Base-by-base conservation (phyloP, 2,329 filamentous ascomycete genomes). In the Decorospora gaudefroyi region DNA sequence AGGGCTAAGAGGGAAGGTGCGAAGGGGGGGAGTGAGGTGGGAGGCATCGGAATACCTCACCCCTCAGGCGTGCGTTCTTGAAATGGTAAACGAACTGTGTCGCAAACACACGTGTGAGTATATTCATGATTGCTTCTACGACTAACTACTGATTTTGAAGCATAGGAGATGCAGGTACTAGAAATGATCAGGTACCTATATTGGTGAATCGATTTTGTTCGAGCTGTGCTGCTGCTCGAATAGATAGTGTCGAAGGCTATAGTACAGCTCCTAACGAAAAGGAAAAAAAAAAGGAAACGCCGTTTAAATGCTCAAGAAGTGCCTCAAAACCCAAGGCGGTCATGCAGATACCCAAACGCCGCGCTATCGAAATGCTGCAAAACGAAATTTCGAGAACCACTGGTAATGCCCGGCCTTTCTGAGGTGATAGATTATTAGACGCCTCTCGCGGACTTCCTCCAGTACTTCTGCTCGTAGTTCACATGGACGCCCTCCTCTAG, bases 381-480 rank as follows among this genome's bases (percentile, higher is more conserved):
- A 56, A 46, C 28, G 22, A 41, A 32, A 36, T 46, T 46, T 28
- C 23, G 25, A 7, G 13, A 32, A 32, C 13, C 11, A 30, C 9
- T 27, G 11, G 17, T 30, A n/a, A 9, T 5, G 16, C 19, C 21
- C 11, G 26, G 15, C 10, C 22, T 17, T 28, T 15, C 11, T 22
- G 16, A 46, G 32, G 11, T 36, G 19, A 36, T 11, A 28, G 7
- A 13, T 13, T 45, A 50, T 51, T 34, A 55, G 21, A 38, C 55
- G n/a, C 55, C 57, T 39, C 59, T 57, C 22, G 71, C 71, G 36
- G 65, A 68, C 39, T 76, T 76, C 45, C 80, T 76, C 78, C 81
- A 84, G 52, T 78, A 78, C 28, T 74, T 73, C 55, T 78, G 76
- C 47, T 85, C 81, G 46, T 81, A 81, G 56, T 85, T 85, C 37